phyloP scores from a whole-genome alignment of 73 alveolate genomes.

The Effrenium voratum region DNA sequence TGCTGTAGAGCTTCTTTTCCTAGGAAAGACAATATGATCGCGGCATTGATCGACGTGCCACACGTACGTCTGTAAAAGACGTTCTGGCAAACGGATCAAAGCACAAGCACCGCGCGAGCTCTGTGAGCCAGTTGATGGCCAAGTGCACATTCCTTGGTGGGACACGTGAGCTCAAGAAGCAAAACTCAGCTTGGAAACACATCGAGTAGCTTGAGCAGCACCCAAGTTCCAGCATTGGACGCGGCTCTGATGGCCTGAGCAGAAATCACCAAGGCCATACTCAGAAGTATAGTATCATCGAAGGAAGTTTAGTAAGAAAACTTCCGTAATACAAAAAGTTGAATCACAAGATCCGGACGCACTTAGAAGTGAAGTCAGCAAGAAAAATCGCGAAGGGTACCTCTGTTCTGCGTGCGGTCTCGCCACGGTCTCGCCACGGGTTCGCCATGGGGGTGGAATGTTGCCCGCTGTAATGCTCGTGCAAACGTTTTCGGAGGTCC shows the following conservation, averaged over 20 bases:
- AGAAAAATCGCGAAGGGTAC: no score
- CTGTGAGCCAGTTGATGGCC: slow-evolving; percentile 99
- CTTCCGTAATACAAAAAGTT: no score
- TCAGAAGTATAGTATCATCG: slow-evolving; percentile 82
- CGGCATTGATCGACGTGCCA: slow-evolving; percentile 98
- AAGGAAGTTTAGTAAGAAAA: no score
- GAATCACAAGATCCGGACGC: no score
- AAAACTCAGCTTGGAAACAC: no score
- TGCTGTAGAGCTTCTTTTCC: slow-evolving; percentile 99
- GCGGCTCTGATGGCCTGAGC: slow-evolving; percentile 97
- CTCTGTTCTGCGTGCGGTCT: no score
- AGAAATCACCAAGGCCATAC: slow-evolving; percentile 98
- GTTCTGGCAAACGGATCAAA: background rate
- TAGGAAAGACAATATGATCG: slow-evolving; percentile 45
- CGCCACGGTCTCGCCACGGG: no score
- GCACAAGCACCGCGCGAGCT: slow-evolving; percentile 75
- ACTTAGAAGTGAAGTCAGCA: no score
- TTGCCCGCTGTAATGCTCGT: no score
- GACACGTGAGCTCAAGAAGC: slow-evolving; percentile 95
- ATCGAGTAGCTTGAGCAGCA: slow-evolving; percentile 97
- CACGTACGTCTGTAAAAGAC: slow-evolving; percentile 96
- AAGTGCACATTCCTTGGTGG: slow-evolving; percentile 99
- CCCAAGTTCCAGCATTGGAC: slow-evolving; percentile 97
- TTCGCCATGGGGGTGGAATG: no score
- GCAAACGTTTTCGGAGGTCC: no score